Percentiles rank a stretch among this genome's conserved stretches.
Evolutionary conservation across 257 asterid species (phyloP).

Genomic region (Solanum chiquidenum): DNA sequence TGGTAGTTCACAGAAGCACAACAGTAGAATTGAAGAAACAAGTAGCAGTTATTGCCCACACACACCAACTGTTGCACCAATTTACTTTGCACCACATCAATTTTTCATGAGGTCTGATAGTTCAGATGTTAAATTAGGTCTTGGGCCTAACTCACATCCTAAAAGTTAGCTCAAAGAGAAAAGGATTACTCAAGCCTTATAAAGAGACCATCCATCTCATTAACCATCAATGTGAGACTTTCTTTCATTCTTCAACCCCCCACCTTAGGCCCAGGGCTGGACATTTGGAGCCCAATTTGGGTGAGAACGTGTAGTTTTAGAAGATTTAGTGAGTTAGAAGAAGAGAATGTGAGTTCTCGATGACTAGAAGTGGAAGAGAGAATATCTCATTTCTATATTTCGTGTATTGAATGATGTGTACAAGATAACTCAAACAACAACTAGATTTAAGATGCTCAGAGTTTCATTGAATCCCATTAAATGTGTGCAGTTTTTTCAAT

Average conservation of each 20-base stretch:
- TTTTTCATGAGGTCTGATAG: too few species aligned
- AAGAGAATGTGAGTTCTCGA: not conserved
- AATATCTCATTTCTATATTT: not conserved
- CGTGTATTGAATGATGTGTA: not conserved
- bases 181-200: not conserved
- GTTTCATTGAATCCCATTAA: not conserved
- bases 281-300: not conserved
- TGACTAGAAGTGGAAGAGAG: too few species aligned
- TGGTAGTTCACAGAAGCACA: slow-evolving; percentile 3
- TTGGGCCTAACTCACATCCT: too few species aligned
- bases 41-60: too few species aligned
- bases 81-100: too few species aligned
- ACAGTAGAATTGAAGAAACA: not conserved
- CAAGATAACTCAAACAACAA: not conserved
- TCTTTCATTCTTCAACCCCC: not conserved
- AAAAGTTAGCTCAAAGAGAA: too few species aligned
- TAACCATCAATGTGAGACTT: not conserved
- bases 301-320: too few species aligned
- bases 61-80: too few species aligned
- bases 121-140: too few species aligned
- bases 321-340: not conserved
- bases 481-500: not conserved
- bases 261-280: not conserved
- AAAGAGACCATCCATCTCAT: too few species aligned
- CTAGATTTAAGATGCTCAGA: not conserved